These are phyloP conservation scores for Rhizophagus prolifer DNA, from an alignment of 192 early-diverging fungal species.

Conservation along the genomic window DNA sequence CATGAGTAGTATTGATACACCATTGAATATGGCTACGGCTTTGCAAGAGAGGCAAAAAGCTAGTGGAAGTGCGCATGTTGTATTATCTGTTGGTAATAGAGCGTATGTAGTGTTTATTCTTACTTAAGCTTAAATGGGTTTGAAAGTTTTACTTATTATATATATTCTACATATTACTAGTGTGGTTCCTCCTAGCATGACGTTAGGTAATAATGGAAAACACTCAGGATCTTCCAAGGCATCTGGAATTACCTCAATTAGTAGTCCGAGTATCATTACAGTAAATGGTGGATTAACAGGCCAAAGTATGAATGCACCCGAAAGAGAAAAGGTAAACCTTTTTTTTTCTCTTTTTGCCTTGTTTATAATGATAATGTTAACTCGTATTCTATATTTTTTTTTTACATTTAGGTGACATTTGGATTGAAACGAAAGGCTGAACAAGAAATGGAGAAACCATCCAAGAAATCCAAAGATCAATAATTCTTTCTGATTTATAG, in stretches of 20 bases:
- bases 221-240: constrained; percentile 17
- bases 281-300: constrained; percentile 38
- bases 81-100: constrained; percentile 77
- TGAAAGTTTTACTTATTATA: background rate
- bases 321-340: constrained; percentile 41
- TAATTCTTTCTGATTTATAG: background rate
- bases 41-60: constrained; percentile 70
- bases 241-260: background rate
- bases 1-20: constrained; percentile 72
- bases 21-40: constrained; percentile 71
- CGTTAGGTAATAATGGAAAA: constrained; percentile 24
- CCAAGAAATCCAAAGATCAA: constrained; percentile 26
- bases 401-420: constrained; percentile 34
- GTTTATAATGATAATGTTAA: background rate
- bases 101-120: constrained; percentile 37
- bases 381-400: background rate
- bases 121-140: too few species aligned
- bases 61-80: constrained; percentile 75
- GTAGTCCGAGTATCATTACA: constrained; percentile 33
- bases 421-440: constrained; percentile 49
- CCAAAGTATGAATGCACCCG: constrained; percentile 44
- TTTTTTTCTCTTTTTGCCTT: background rate
- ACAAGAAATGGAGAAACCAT: constrained; percentile 28
- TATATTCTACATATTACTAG: constrained; percentile 14
- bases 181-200: constrained; percentile 40